These are phyloP conservation scores for Wickerhamiella lipophila DNA, from an alignment of 805 yeast genomes.

Conservation along the genomic window DNA sequence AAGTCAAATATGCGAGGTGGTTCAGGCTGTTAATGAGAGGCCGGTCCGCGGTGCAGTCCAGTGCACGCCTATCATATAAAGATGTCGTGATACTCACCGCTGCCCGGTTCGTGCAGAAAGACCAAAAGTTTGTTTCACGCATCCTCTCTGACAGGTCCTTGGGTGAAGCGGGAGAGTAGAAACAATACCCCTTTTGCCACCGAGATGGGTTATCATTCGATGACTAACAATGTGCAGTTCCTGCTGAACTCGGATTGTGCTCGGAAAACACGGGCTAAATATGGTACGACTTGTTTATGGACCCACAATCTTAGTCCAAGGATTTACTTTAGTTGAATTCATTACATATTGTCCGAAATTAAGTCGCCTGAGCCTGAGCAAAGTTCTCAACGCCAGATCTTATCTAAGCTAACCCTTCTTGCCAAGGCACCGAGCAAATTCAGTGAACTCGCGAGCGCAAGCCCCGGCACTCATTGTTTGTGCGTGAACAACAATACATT, in stretches of 20 bases:
- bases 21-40: slow-evolving; percentile 87
- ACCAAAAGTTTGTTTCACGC: slow-evolving; percentile 84
- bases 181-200: slow-evolving; percentile 6
- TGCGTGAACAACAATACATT: slow-evolving; percentile 19
- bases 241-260: neutral
- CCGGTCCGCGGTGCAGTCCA: slow-evolving; percentile 78
- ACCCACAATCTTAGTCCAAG: too few species aligned
- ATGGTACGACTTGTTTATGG: too few species aligned
- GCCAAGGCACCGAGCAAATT: slow-evolving; percentile 17
- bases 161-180: slow-evolving; percentile 1
- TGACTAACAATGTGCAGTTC: neutral
- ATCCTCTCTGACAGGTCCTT: slow-evolving; percentile 29
- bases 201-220: neutral
- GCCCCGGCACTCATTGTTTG: slow-evolving; percentile 16
- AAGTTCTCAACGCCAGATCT: too few species aligned
- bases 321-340: too few species aligned
- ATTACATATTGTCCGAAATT: too few species aligned
- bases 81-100: slow-evolving; percentile 85
- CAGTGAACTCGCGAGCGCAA: slow-evolving; percentile 20
- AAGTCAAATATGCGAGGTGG: slow-evolving; percentile 75
- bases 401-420: neutral
- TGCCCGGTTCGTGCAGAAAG: slow-evolving; percentile 69
- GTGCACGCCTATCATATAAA: slow-evolving; percentile 80
- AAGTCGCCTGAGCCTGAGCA: too few species aligned
- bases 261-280: too few species aligned